phyloP scores from a whole-genome alignment of 805 yeast species.

The Yarrowia sp. region DNA sequence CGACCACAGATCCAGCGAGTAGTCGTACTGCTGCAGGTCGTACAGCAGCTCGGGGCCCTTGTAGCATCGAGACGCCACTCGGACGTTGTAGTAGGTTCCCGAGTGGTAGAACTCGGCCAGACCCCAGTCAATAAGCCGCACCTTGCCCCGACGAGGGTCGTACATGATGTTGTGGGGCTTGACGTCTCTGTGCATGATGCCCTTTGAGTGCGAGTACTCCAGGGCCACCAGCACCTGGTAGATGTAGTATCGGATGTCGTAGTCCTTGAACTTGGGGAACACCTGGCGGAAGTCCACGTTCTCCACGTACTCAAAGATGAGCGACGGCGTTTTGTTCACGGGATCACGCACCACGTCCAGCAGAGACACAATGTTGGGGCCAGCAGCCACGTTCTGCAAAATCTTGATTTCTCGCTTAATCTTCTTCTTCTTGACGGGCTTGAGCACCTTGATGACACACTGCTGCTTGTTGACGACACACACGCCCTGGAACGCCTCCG shows the following conservation, averaged over 20 bases:
- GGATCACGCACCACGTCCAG: constrained; percentile 89
- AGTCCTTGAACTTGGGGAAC: constrained; percentile 78
- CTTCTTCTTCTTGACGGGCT: constrained; percentile 92
- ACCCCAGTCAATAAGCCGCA: constrained; percentile 93
- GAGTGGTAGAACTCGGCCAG: constrained; percentile 91
- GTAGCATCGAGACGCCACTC: constrained; percentile 90
- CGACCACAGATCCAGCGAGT: constrained; percentile 89
- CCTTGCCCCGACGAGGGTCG: constrained; percentile 66
- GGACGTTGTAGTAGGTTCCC: constrained; percentile 85
- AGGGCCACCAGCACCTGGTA: constrained; percentile 80
- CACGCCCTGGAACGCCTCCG: constrained; percentile 90
- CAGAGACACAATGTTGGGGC: constrained; percentile 78
- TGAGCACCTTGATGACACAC: constrained; percentile 87
- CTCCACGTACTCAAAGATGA: constrained; percentile 83
- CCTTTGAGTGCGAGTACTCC: constrained; percentile 90
- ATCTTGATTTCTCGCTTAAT: constrained; percentile 90
- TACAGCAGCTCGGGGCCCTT: constrained; percentile 92
- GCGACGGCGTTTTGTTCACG: constrained; percentile 77
- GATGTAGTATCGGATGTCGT: constrained; percentile 84
- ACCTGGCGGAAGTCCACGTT: constrained; percentile 86
- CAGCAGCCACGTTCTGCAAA: constrained; percentile 80
- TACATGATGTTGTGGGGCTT: constrained; percentile 95
- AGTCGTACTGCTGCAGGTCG: constrained; percentile 83
- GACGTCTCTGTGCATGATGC: constrained; percentile 93
- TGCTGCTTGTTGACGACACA: constrained; percentile 62